These are phyloP conservation scores for Colletotrichum tanaceti DNA, from an alignment of 2,329 filamentous ascomycete genomes.

Conservation along the genomic window DNA sequence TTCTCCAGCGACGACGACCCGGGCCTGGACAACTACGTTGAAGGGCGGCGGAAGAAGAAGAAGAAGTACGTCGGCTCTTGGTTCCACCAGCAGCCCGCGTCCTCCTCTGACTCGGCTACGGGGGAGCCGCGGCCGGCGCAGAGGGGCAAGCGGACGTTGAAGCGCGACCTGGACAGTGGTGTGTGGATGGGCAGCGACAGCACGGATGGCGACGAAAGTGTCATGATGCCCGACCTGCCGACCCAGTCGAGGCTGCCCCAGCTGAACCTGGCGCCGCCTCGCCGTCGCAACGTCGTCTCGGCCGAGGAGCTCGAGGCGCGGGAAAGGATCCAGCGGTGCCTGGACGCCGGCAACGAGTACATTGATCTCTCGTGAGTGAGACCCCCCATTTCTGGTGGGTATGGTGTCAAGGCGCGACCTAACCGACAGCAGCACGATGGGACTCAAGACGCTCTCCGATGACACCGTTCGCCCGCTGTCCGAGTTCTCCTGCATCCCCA, in stretches of 20 bases:
- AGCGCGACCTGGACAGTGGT: conserved; percentile 74
- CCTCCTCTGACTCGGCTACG: conserved; percentile 62
- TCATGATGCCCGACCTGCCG: conserved; percentile 49
- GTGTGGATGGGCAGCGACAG: conserved; percentile 75
- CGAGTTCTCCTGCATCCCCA: conserved; percentile 65
- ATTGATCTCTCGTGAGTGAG: conserved; percentile 70
- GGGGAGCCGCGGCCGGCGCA: conserved; percentile 53
- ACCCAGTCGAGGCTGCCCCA: conserved; percentile 53
- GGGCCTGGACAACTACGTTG: conserved; percentile 71
- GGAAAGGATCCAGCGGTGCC: conserved; percentile 60
- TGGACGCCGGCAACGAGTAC: conserved; percentile 68
- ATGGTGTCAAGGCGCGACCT: conserved; percentile 1
- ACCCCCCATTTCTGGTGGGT: too few relatives aligned
- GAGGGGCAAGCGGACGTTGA: conserved; percentile 63
- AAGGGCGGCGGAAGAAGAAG: conserved; percentile 68
- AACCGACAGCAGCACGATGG: conserved; percentile 52
- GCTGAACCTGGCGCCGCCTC: conserved; percentile 48
- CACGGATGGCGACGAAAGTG: conserved; percentile 57
- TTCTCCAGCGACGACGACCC: conserved; percentile 81
- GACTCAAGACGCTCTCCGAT: conserved; percentile 65
- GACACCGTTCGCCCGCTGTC: conserved; percentile 67
- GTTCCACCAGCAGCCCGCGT: conserved; percentile 69
- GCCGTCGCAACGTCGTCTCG: conserved; percentile 48
- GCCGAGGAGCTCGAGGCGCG: conserved; percentile 59
- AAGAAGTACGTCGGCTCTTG: conserved; percentile 73